Evolutionary conservation across 1,284 basidiomycete genomes (phyloP), one percentile per base, ranked within the genome.

Genomic region (Cryptococcus hybrid): DNA sequence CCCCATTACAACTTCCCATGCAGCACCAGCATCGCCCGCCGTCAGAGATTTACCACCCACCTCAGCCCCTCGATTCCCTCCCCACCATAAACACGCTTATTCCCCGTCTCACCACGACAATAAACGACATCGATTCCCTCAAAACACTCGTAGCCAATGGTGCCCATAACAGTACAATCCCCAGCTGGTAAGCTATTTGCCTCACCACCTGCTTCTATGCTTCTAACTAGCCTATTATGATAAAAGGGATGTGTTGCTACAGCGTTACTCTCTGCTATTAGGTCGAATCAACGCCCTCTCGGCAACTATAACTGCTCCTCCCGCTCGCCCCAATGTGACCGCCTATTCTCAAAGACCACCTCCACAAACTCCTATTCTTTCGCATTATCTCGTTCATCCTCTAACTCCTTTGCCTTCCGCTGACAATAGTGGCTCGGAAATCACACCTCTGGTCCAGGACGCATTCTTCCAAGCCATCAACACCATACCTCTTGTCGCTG

Each of bases 41-140:
- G 5, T 12, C 2, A 42, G 38, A 39, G 30, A 6, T 39, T 18
- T 60, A 56, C 38, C 60, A 65, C 4, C 64, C 69, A 0, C 70
- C 72, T 2, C 51, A 64, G 9, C 44, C 64, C 71, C 7, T 51
- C 57, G 0, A 67, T 76, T 30, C 73, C 1, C 49, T 62, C 4
- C 48, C 59, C 11, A 55, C 63, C 11, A 58, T 75, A 36, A 69
- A 70, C 55, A 60, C 61, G 7, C 63, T 75, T 40, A 66, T 73
- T 13, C 72, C 73, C 6, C 66, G 72, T 0, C 56, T 76, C 9
- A 68, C 67, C 5, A 64, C 66, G 0, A 66, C 73, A n/a, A 76
- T 76, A 60, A 70, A 71, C 51, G 74, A 76, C 56, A 75, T 76
- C 34, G 74, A 76, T 51, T 36, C 54, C 2, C 64, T 75, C 38